Percentiles rank a stretch among this genome's conserved stretches.
These are phyloP conservation scores for Dictyostelium intermedium DNA, from an alignment of 78 protist genomes.

Conservation along the genomic window DNA sequence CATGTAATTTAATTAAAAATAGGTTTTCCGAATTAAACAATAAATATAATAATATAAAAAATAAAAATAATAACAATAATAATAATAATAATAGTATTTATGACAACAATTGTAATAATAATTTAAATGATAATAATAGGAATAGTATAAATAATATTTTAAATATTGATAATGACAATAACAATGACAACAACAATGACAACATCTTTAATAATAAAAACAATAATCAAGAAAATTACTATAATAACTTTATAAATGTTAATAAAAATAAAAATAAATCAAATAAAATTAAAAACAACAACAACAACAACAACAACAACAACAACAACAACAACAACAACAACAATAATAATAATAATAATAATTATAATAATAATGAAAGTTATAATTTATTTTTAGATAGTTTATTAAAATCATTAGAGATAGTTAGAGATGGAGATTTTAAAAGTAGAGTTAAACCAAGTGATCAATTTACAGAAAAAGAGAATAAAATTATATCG, in stretches of 20 bases:
- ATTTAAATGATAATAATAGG: neutral
- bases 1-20: neutral
- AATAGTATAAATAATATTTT: neutral
- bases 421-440: conserved; percentile 36
- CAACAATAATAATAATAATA: neutral
- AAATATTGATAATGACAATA: neutral
- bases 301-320: neutral
- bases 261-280: neutral
- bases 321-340: neutral
- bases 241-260: neutral
- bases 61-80: neutral
- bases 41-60: neutral
- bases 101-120: neutral
- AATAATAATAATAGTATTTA: neutral
- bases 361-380: neutral
- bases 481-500: conserved; percentile 33
- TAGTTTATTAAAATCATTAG: neutral
- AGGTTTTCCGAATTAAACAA: neutral
- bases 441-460: conserved; percentile 26
- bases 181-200: neutral
- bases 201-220: no score
- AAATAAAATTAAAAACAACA: neutral
- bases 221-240: no score
- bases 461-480: neutral
- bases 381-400: neutral